Conservation (phyloP, 148 eudicot species). For the Rheum nobile region DNA sequence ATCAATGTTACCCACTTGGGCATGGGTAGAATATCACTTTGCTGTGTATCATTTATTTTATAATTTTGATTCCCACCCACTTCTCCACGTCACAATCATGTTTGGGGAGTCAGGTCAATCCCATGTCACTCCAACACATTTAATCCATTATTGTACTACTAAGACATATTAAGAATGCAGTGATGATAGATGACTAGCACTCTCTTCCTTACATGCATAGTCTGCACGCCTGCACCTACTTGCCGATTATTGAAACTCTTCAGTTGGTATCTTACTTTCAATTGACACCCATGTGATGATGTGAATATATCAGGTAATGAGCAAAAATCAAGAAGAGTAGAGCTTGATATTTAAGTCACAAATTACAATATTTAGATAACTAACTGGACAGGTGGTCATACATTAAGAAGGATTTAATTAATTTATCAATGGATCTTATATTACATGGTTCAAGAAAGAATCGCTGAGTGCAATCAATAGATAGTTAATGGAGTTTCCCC, state of each 20-base stretch:
- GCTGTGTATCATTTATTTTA: neutral
- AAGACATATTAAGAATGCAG: neutral
- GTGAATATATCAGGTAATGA: no score
- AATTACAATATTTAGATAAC: no score
- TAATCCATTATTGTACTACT: neutral
- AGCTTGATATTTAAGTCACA: neutral
- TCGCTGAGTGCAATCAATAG: no score
- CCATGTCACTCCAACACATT: neutral
- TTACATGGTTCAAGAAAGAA: no score
- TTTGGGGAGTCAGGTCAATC: neutral
- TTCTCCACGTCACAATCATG: neutral
- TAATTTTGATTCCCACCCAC: neutral
- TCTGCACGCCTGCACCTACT: neutral
- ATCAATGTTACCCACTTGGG: no score
- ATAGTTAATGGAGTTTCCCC: no score
- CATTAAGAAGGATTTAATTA: no score
- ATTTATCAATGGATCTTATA: no score
- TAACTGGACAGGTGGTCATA: no score
- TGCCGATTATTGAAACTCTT: no score
- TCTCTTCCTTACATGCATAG: neutral
- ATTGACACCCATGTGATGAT: neutral
- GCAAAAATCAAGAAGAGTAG: neutral
- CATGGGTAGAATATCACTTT: neutral
- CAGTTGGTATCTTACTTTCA: neutral
- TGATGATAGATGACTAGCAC: neutral